Evolutionary conservation across 148 eudicot genomes (phyloP).

Genomic region (Vaccinium macrocarpon): DNA sequence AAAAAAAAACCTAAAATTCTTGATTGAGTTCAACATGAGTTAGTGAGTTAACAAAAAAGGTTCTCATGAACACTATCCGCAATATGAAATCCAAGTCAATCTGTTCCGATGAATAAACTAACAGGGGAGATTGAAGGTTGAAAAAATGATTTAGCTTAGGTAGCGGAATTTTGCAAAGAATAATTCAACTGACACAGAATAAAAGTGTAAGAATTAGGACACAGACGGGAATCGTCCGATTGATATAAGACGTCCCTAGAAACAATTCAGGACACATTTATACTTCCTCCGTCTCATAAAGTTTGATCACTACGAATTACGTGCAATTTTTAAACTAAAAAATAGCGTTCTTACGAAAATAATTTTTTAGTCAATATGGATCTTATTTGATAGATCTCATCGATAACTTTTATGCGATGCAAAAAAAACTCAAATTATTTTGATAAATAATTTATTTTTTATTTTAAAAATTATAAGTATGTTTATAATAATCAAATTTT

Average conservation of each 20-base stretch:
- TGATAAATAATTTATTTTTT: no score
- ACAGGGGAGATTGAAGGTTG: not conserved
- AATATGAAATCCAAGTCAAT: not conserved
- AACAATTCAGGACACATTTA: not conserved
- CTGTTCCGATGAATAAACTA: not conserved
- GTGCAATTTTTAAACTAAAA: no score
- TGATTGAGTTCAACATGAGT: not conserved
- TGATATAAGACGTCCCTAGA: not conserved
- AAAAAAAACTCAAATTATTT: no score
- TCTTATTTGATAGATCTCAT: no score
- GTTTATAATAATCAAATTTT: no score
- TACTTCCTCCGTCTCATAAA: no score
- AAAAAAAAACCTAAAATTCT: not conserved
- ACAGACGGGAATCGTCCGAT: not conserved
- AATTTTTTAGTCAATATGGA: no score
- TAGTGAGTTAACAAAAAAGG: not conserved
- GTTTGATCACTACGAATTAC: no score
- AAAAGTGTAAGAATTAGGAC: no score
- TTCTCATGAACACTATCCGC: not conserved
- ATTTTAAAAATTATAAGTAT: no score
- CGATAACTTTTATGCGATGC: no score
- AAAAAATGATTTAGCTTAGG: not conserved
- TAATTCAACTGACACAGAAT: not conserved
- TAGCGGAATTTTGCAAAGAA: not conserved
- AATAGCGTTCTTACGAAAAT: no score